Evolutionary conservation across 225 moss, liverwort and hornwort species (phyloP).

Genomic region (Lunularia cruciata): DNA sequence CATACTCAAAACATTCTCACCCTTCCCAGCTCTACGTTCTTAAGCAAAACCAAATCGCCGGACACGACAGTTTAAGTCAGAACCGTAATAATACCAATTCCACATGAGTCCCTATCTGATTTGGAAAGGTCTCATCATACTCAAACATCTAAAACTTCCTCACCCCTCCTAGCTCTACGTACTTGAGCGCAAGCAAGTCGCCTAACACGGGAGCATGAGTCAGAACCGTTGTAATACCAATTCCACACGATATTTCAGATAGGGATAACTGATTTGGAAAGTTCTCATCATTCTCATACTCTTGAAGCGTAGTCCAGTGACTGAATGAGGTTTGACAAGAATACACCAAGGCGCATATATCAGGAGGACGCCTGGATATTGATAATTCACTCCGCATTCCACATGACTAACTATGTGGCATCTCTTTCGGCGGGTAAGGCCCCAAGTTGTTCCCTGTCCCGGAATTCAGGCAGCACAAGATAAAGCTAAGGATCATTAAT

Average conservation of each 20-base stretch:
- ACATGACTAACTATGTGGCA: neutral
- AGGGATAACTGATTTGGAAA: slow-evolving; percentile 51
- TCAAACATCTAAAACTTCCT: neutral
- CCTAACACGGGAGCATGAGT: slow-evolving; percentile 5
- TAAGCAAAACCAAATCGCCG: neutral
- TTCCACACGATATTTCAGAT: slow-evolving; percentile 30
- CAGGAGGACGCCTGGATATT: too few relatives aligned
- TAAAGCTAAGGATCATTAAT: neutral
- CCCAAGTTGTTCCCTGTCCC: neutral
- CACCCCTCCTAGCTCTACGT: too few relatives aligned
- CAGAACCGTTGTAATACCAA: slow-evolving; percentile 48
- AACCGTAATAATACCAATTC: slow-evolving; percentile 9
- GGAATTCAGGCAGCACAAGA: neutral
- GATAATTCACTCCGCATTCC: too few relatives aligned
- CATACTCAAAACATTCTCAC: too few relatives aligned
- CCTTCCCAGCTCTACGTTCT: too few relatives aligned
- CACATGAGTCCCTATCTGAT: neutral
- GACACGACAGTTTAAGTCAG: neutral
- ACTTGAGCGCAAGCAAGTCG: too few relatives aligned
- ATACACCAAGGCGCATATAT: too few relatives aligned
- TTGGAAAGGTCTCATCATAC: slow-evolving; percentile 1
- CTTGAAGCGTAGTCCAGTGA: too few relatives aligned
- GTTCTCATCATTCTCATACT: slow-evolving; percentile 31
- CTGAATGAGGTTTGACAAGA: too few relatives aligned
- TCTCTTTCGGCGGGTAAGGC: too few relatives aligned